Conservation (phyloP, 495 filamentous ascomycete genomes). For the Penicillium coprophilum region DNA sequence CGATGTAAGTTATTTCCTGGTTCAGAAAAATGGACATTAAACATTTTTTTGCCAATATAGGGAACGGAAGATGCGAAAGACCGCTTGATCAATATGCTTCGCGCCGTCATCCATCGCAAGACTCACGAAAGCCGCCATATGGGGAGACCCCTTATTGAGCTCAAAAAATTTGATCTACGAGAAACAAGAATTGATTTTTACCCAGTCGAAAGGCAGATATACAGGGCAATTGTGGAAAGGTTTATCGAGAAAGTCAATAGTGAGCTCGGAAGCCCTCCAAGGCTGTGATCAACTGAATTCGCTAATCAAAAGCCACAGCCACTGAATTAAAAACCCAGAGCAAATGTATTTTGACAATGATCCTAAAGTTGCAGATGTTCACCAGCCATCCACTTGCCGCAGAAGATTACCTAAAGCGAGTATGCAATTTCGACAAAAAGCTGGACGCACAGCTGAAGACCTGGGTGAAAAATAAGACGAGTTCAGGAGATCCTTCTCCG, state of each 20-base stretch:
- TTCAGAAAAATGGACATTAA: not conserved
- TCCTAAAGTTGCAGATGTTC: not conserved
- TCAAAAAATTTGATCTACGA: not conserved
- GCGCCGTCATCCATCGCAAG: not conserved
- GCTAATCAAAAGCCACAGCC: not conserved
- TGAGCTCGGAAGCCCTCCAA: not conserved
- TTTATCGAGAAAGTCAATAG: not conserved
- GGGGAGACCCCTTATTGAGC: not conserved
- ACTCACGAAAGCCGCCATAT: not conserved
- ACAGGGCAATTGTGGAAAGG: not conserved
- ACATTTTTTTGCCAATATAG: not conserved
- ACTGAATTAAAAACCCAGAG: not conserved
- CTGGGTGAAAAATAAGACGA: not conserved
- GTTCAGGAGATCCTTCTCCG: not conserved
- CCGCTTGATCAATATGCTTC: not conserved
- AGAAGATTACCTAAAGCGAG: not conserved
- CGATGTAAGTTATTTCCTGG: not conserved
- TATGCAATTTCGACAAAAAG: not conserved
- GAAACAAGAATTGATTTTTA: not conserved
- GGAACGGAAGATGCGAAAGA: not conserved
- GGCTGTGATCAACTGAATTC: not conserved
- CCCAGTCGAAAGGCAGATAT: not conserved
- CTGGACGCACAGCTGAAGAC: not conserved
- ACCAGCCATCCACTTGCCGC: not conserved
- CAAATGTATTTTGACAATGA: not conserved